A percentile compares a stretch with the other conserved stretches of the same genome.
Conservation (phyloP, 169 alveolate genomes). For the Plasmodium inui region DNA sequence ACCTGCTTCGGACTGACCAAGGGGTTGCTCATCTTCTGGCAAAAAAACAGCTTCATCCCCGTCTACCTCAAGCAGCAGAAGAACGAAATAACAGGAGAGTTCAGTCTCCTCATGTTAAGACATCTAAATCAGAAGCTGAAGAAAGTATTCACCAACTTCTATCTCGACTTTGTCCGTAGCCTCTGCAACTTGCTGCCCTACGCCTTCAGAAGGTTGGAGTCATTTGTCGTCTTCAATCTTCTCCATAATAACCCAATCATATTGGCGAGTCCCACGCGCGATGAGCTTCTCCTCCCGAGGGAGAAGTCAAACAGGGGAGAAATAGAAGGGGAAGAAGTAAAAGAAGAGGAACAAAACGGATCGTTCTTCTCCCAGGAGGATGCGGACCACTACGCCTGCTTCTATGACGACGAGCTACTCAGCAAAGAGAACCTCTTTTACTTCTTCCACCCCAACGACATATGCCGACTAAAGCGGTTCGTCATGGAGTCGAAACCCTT, state of each 20-base stretch:
- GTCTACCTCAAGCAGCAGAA: slow-evolving; percentile 95
- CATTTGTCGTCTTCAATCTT: slow-evolving; percentile 43
- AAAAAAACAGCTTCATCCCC: slow-evolving; percentile 92
- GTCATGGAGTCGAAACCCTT: slow-evolving; percentile 41
- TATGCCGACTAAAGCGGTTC: slow-evolving; percentile 62
- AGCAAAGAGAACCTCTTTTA: slow-evolving; percentile 24
- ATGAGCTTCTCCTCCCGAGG: neutral
- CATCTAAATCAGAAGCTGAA: slow-evolving; percentile 64
- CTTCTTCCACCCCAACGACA: slow-evolving; percentile 64
- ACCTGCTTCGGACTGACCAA: slow-evolving; percentile 97
- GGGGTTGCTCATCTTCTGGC: slow-evolving; percentile 95
- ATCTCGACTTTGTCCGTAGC: slow-evolving; percentile 39
- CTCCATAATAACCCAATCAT: slow-evolving; percentile 4
- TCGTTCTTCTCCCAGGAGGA: no score
- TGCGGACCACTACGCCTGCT: slow-evolving; percentile 3
- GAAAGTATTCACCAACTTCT: slow-evolving; percentile 22
- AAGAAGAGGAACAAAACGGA: neutral
- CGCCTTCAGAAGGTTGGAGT: slow-evolving; percentile 29
- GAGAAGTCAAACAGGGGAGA: neutral
- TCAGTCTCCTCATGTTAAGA: slow-evolving; percentile 93
- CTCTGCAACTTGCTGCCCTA: slow-evolving; percentile 29
- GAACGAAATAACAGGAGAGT: slow-evolving; percentile 98
- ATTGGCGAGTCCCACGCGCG: neutral
- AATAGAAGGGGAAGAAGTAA: neutral
- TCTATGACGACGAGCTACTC: slow-evolving; percentile 1